Evolutionary conservation across 2,329 filamentous ascomycete genomes (phyloP), one percentile per base, ranked within the genome.

Genomic region (Penicillium crustosum): DNA sequence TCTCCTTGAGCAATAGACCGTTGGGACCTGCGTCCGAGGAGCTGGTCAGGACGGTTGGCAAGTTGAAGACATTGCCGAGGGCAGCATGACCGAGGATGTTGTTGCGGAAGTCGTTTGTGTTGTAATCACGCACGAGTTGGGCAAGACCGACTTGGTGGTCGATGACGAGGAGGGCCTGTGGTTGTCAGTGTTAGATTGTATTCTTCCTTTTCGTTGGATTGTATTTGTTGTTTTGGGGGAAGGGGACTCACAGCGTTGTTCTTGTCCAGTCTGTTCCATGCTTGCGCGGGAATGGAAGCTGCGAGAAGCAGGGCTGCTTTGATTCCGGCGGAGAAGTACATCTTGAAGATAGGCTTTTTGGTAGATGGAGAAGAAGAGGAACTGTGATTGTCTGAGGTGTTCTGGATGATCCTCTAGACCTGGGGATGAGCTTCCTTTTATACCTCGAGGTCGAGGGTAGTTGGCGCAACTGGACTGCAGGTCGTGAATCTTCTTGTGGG

Each of bases 11-110:
- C 1, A 91, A 76, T 1, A 83, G 85, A 1, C 89, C 89, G 70
- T 91, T 92, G 49, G 89, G 88, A 4, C 89, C 88, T 73, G 56
- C 76, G 66, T 91, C 82, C 4, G 87, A 86, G 7, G 88, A 91
- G 6, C 86, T 89, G 10, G 87, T 89, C 77, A 92, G 73, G 58
- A 93, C 79, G 6, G 88, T 84, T 6, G 89, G 89, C 3, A 90
- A 70, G 66, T 86, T 75, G 68, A 91, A 92, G 54, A 86, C 75
- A 53, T 86, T 83, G 55, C 84, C 88, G 2, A 91, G 70, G 6
- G 83, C 82, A 19, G 88, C 83, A 64, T 91, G 89, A 1, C 86
- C 88, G 42, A 89, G 75, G 61, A 91, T 85, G 72, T 84, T 84
- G 70, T 88, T 83, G 60, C 83, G 81, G 79, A 84, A 92, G 36